Evolutionary conservation across 805 yeast species (phyloP).

Genomic region (Kurtzmaniella cleridarum): DNA sequence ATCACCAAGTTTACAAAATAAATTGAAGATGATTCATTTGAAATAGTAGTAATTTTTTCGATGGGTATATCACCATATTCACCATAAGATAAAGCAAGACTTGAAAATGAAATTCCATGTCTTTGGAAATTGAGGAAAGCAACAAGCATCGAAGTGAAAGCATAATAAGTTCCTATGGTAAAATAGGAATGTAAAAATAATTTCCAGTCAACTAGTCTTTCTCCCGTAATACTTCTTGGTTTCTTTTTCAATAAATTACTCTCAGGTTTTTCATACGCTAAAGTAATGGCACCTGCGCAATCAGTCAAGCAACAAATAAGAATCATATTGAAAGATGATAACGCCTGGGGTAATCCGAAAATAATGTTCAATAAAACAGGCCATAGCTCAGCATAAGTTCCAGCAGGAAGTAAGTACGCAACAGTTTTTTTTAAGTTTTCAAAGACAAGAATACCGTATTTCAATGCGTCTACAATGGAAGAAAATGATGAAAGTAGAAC

Average conservation of each 20-base stretch:
- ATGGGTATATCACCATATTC: slow-evolving; percentile 16
- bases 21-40: slow-evolving; percentile 35
- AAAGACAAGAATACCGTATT: slow-evolving; percentile 42
- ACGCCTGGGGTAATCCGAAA: slow-evolving; percentile 46
- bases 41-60: slow-evolving; percentile 13
- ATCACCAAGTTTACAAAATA: slow-evolving; percentile 44
- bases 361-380: slow-evolving; percentile 41
- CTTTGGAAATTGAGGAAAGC: slow-evolving; percentile 33
- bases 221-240: slow-evolving; percentile 40
- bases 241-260: slow-evolving; percentile 34
- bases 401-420: slow-evolving; percentile 48
- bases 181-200: slow-evolving; percentile 40
- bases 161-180: slow-evolving; percentile 34
- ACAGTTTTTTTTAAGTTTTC: slow-evolving; percentile 45
- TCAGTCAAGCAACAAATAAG: slow-evolving; percentile 46
- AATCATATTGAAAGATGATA: slow-evolving; percentile 47
- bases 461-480: slow-evolving; percentile 29
- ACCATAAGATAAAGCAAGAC: slow-evolving; percentile 33
- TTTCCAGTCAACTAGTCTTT: slow-evolving; percentile 33
- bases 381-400: slow-evolving; percentile 47
- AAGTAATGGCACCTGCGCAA: slow-evolving; percentile 38
- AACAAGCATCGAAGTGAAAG: slow-evolving; percentile 37
- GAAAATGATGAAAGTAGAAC: slow-evolving; percentile 23
- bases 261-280: slow-evolving; percentile 42
- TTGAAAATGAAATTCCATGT: slow-evolving; percentile 29